A percentile compares a stretch with the other conserved stretches of the same genome.
Evolutionary conservation across 257 asterid species (phyloP).

Genomic region (Solanum microdontum): DNA sequence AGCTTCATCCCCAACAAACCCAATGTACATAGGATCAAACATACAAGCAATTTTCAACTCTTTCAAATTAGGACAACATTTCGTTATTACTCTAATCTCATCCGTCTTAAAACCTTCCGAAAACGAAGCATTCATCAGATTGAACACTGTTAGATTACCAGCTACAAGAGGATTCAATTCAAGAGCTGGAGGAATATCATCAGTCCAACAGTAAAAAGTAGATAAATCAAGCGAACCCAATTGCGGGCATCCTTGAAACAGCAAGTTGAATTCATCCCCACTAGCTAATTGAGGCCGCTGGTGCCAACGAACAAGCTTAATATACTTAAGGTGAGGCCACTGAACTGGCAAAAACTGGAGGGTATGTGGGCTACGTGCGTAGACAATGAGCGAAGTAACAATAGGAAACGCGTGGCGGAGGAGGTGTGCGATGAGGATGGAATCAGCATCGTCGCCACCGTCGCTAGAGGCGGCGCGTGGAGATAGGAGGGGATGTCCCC

Average conservation of each 20-base stretch:
- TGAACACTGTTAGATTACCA: conserved; percentile 29
- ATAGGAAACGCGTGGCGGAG: conserved; percentile 61
- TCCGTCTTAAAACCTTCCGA: conserved; percentile 70
- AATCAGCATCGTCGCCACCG: background rate
- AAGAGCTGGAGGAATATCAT: conserved; percentile 58
- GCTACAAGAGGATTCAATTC: conserved; percentile 27
- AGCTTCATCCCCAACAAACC: conserved; percentile 58
- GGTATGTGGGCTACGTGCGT: conserved; percentile 35
- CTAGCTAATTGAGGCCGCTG: conserved; percentile 57
- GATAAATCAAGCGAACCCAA: conserved; percentile 48
- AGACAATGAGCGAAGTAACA: conserved; percentile 38
- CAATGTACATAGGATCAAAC: conserved; percentile 73
- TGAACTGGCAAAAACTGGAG: conserved; percentile 34
- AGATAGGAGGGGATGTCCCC: conserved; percentile 70
- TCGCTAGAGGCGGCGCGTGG: conserved; percentile 5
- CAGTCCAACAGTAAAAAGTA: conserved; percentile 82
- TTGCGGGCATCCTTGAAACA: conserved; percentile 20
- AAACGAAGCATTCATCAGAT: conserved; percentile 63
- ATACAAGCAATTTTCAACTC: conserved; percentile 53
- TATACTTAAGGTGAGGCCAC: conserved; percentile 34
- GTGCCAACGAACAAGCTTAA: conserved; percentile 85
- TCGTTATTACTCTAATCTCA: conserved; percentile 48
- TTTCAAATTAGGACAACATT: conserved; percentile 45
- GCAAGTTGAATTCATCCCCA: conserved; percentile 50
- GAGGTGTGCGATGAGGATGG: conserved; percentile 40